Evolutionary conservation across 2,329 filamentous ascomycete genomes (phyloP).

Genomic region (Talaromyces amestolkiae): DNA sequence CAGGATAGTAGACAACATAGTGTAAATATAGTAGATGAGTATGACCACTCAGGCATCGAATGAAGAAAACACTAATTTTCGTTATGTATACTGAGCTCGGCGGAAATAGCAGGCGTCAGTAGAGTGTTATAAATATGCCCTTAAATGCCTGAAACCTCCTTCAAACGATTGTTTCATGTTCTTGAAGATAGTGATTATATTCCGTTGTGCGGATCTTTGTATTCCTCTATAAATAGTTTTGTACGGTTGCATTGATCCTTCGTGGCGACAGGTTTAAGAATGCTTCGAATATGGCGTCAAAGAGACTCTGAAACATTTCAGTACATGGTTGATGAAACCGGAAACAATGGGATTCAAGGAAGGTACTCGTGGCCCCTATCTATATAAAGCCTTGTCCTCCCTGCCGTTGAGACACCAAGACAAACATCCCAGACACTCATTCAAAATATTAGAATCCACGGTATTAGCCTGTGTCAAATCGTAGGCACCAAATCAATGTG

Average conservation of each 20-base stretch:
- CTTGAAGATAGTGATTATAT: neutral
- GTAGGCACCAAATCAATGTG: neutral
- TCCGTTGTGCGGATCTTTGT: neutral
- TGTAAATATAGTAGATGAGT: too few relatives aligned
- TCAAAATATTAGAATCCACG: neutral
- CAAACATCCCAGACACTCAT: neutral
- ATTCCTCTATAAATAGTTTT: neutral
- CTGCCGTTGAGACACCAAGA: neutral
- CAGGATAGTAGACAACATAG: too few relatives aligned
- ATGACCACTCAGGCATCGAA: too few relatives aligned
- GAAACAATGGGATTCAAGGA: neutral
- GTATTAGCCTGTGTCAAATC: neutral
- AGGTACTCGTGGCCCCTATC: neutral
- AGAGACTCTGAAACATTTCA: neutral
- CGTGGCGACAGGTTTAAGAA: neutral
- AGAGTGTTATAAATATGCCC: neutral
- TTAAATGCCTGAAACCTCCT: neutral
- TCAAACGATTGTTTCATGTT: neutral
- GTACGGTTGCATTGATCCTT: neutral
- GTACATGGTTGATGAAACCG: too few relatives aligned
- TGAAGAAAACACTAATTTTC: slow-evolving; percentile 2
- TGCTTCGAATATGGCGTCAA: neutral
- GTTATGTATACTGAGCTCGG: neutral
- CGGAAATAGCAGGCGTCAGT: neutral
- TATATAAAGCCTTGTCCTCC: neutral